Base-by-base conservation (phyloP, 1,284 basidiomycete genomes). In the Cryptococcus maquisensis region DNA sequence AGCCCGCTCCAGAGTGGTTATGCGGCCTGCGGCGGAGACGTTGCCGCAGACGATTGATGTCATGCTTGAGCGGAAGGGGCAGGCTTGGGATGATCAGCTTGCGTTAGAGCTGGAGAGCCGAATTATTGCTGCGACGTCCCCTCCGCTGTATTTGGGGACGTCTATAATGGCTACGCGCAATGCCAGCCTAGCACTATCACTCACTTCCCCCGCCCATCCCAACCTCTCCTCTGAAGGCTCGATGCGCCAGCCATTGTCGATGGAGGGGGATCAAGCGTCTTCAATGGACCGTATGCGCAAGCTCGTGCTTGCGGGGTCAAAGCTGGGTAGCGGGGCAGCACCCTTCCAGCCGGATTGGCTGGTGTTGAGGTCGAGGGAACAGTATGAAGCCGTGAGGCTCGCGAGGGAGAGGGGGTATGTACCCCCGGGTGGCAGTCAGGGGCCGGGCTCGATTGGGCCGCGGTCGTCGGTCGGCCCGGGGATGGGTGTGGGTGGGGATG, bases 101-200 rank as follows among this genome's bases (percentile, higher is more conserved):
- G 66, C 69, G 2, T 55, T 78, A 32, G 73, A 76, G 51, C 58
- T 78, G 37, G 76, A 78, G 57, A 69, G 71, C 12, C 65, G 74
- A 37, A 75, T 78, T 39, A 66, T 77, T 26, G 71, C 75, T 10
- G 74, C 75, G 5, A 76, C 74, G 1, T 75, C 74, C 0, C 69
- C 76, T 9, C 76, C 76, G 3, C 65, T 78, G 3, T 74, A 73
- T 44, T 68, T 77, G 38, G 76, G 75, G 21, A 76, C 74, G 0
- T 75, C 73, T 15, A 67, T 76, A 23, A 65, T 74, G 10, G 70
- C 74, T 0, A 63, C 69, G 8, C 70, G 76, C 23, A 72, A 75
- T 47, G 76, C 76, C 24, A 69, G 71, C n/a, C 62, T 74, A 4
- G 68, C 76, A 0, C 54, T 74, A 4, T 56, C 67, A 1, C 57